Evolutionary conservation across 805 yeast species (phyloP), one percentile per base, ranked within the genome.

Genomic region (Ogataea chonburiensis): DNA sequence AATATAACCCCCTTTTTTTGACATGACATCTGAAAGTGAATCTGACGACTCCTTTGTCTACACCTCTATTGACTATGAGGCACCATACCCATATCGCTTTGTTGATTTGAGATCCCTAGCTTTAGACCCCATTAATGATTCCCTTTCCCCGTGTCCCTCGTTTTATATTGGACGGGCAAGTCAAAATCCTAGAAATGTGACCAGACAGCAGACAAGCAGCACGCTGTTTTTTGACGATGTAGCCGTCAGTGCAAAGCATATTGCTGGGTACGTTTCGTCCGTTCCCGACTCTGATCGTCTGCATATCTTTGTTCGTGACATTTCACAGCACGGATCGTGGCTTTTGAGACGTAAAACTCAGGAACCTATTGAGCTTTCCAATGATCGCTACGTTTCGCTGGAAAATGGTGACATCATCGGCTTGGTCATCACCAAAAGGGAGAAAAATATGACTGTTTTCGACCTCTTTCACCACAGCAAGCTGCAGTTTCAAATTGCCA

Each of bases 151-250:
- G n/a, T n/a, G n/a, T 20, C 41, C 47, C 7, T 31, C 40, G 12
- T 30, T 45, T 19, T 14, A 34, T 13, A 42, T 58, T 28, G 63
- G 63, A 4, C 46, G 63, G 19, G 42, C 51, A 3, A 47, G 61
- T 3, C 14, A 17, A 8, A 45, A 35, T 2, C 14, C 21, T 3
- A 40, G 21, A n/a, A 35, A 40, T n/a, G 23, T 23, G 7, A 20
- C 31, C 10, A 33, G 52, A 23, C 33, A 20, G 19, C 41, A 38
- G 22, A 22, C 33, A 3, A 5, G 12, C 3, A 16, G 37, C 13
- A 38, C 47, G 3, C 35, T 56, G 5, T 53, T 38, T 21, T 53
- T 49, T 20, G 35, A 45, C 15, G 52, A 55, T 24, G 33, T 35
- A 5, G 47, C 60, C 1, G 26, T 59, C 8, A 57, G 62, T 38